phyloP scores from a whole-genome alignment of 2,329 filamentous ascomycete species.

The Pseudocercospora vitis region DNA sequence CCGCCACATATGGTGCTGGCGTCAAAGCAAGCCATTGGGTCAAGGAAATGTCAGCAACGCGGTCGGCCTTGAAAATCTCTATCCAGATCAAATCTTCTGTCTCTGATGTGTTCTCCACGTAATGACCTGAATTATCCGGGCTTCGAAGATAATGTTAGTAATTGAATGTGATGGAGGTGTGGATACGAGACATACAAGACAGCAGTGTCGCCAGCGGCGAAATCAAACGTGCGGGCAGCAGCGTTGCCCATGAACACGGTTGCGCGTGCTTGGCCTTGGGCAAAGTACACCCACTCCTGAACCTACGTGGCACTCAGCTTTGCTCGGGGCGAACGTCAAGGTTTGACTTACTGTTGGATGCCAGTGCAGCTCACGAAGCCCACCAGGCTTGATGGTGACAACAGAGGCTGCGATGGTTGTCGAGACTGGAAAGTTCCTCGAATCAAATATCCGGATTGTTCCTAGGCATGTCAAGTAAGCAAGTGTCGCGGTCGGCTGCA shows the following conservation, averaged over 20 bases:
- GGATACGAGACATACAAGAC: too few relatives aligned
- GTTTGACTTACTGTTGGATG: conserved; percentile 50
- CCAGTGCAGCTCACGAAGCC: conserved; percentile 67
- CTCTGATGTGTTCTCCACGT: conserved; percentile 67
- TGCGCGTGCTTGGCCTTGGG: conserved; percentile 59
- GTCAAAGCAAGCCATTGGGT: conserved; percentile 70
- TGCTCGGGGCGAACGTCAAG: too few relatives aligned
- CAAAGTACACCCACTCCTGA: conserved; percentile 74
- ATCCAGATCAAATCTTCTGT: conserved; percentile 66
- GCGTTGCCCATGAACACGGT: conserved; percentile 62
- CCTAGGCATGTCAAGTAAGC: too few relatives aligned
- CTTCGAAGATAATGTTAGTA: too few relatives aligned
- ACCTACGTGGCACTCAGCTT: too few relatives aligned
- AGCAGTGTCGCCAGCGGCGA: conserved; percentile 58
- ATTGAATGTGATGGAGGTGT: too few relatives aligned
- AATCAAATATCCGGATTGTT: conserved; percentile 61
- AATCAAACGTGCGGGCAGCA: conserved; percentile 66
- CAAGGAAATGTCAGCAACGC: conserved; percentile 65
- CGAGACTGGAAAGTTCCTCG: conserved; percentile 64
- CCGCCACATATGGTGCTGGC: conserved; percentile 58
- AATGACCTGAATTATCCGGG: conserved; percentile 58
- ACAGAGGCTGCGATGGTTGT: conserved; percentile 66
- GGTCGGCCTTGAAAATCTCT: conserved; percentile 68
- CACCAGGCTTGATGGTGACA: conserved; percentile 63
- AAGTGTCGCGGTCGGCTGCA: too few relatives aligned